Conservation (phyloP, 257 asterid species). For the Rauvolfia tetraphylla region DNA sequence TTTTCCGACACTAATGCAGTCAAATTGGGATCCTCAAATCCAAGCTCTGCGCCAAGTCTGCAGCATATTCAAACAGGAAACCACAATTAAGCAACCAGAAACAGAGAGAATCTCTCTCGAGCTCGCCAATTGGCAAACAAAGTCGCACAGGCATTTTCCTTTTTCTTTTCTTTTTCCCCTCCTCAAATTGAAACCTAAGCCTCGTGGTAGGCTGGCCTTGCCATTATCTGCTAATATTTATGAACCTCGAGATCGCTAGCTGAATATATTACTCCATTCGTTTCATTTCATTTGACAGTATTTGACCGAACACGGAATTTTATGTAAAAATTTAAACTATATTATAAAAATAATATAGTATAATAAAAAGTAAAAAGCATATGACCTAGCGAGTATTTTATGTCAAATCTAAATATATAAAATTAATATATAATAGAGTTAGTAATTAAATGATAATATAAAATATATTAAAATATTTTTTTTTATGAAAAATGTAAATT, state of each 20-base stretch:
- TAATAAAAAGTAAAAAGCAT: too few species aligned
- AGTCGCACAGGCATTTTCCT: neutral
- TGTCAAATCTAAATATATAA: too few species aligned
- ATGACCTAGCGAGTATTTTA: too few species aligned
- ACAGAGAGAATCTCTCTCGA: neutral
- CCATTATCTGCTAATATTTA: too few species aligned
- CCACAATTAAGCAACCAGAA: neutral
- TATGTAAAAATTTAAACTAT: too few species aligned
- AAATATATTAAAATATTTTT: too few species aligned
- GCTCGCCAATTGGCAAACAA: neutral
- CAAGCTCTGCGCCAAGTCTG: slow-evolving; percentile 80
- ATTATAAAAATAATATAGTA: too few species aligned
- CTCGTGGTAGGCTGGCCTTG: neutral
- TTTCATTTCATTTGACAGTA: too few species aligned
- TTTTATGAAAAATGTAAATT: too few species aligned
- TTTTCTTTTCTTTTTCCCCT: neutral
- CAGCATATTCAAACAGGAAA: slow-evolving; percentile 21
- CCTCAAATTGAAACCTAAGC: neutral
- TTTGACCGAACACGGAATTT: too few species aligned
- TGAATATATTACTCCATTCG: neutral
- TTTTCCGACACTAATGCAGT: slow-evolving; percentile 64
- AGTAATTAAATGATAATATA: too few species aligned
- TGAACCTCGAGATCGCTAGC: neutral
- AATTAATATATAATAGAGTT: too few species aligned
- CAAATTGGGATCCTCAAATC: slow-evolving; percentile 83